Evolutionary conservation across 148 eudicot genomes (phyloP).

Genomic region (Heliosperma pusillum): DNA sequence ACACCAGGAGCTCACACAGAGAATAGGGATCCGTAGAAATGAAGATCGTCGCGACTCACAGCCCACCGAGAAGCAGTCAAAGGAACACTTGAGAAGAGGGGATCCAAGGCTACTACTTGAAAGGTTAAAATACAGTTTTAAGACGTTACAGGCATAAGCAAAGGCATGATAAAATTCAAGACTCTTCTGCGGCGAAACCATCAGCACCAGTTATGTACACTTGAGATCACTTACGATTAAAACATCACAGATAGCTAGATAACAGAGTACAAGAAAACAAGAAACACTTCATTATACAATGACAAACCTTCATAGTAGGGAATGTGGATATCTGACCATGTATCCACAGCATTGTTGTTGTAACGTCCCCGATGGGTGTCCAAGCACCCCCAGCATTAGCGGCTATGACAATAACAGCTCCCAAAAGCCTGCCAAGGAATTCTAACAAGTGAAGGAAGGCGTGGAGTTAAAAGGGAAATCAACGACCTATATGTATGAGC

Average conservation of each 20-base stretch:
- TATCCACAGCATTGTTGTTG: constrained; percentile 98
- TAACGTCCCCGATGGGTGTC: constrained; percentile 99
- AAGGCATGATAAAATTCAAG: not conserved
- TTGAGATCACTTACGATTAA: not conserved
- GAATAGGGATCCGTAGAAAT: too few species aligned
- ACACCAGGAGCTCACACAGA: too few species aligned
- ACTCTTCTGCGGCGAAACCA: not conserved
- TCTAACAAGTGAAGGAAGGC: constrained; percentile 14
- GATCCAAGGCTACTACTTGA: too few species aligned
- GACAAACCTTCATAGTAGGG: constrained; percentile 81
- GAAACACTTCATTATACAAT: constrained; percentile 12
- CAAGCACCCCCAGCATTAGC: constrained; percentile 99
- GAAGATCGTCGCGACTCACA: too few species aligned
- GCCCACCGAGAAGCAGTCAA: too few species aligned
- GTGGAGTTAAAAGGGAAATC: constrained; percentile 8
- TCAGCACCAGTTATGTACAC: not conserved
- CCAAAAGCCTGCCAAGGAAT: constrained; percentile 64
- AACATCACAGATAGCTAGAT: not conserved
- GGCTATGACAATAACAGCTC: constrained; percentile 93
- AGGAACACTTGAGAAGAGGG: too few species aligned
- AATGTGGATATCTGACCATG: constrained; percentile 96
- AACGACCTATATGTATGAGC: not conserved
- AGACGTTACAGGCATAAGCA: not conserved
- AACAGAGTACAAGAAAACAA: constrained; percentile 3
- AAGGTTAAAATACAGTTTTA: not conserved